Evolutionary conservation across 352 stramenopile genomes (phyloP), one percentile per base, ranked within the genome.

Genomic region (Globisporangium splendens): DNA sequence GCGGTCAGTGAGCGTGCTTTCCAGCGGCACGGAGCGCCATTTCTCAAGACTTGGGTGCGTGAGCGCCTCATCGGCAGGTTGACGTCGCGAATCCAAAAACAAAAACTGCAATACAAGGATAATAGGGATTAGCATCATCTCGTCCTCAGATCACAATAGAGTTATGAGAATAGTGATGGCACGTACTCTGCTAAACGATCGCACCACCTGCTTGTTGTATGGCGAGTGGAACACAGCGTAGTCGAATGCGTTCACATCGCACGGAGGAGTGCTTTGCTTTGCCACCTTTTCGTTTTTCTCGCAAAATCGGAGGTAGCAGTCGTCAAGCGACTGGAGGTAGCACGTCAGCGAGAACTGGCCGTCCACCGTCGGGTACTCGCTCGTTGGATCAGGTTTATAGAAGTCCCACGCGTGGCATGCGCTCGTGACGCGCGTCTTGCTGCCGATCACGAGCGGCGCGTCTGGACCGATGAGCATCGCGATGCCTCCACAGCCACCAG

Each of bases 161-260:
- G 28, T 35, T 6, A 10, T 35, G 6, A 28, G 6, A 14, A 38
- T 8, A 56, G 8, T 4, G 28, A 21, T 22, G 35, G 28, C 12
- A 68, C 73, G 43, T 52, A 99, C 76, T 44, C 96, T 87, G 20
- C 78, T 83, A 68, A 98, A 98, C 14, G 86, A 95, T 65, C 99
- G 98, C 67, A 98, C 91, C 49, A 99, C 96, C 41, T 99, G 70
- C 72, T 99, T 99, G 77, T 99, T 98, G 91, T 99, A 99, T 0
- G 97, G 97, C 21, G 96, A 97, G 84, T 99, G 97, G 76, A 99
- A 99, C 17, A 98, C 80, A 31, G 90, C 92, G 70, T 93, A 98
- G 73, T 98, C 94, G 13, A 97, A 65, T 13, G 82, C 72, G 5
- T 72, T 69, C 7, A 97, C 65, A 38, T 75, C 56, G 60, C 91